A percentile compares a stretch with the other conserved stretches of the same genome.
Conservation (phyloP, 495 filamentous ascomycete species). For the Schizothecium vesticola region DNA sequence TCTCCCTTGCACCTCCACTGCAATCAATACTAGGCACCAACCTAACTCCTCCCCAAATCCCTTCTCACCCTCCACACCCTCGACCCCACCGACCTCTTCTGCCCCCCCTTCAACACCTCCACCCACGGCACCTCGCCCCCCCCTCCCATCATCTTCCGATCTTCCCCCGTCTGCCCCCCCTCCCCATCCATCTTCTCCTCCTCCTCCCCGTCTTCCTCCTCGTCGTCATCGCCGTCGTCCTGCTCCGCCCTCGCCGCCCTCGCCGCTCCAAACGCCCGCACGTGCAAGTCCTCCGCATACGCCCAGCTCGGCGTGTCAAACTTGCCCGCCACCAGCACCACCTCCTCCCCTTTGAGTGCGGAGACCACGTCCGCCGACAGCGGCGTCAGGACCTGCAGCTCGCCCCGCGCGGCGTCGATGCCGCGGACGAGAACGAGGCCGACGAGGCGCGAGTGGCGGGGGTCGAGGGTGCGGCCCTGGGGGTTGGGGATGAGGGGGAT, state of each 20-base stretch:
- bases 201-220: slow-evolving; percentile 16
- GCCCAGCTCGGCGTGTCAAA: slow-evolving; percentile 56
- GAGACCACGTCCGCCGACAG: slow-evolving; percentile 30
- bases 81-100: slow-evolving; percentile 44
- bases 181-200: slow-evolving; percentile 12
- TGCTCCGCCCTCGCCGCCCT: background rate
- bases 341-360: slow-evolving; percentile 27
- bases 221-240: slow-evolving; percentile 16
- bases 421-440: slow-evolving; percentile 52
- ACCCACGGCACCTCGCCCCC: slow-evolving; percentile 43
- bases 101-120: slow-evolving; percentile 43
- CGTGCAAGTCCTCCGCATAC: slow-evolving; percentile 48
- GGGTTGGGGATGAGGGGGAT: slow-evolving; percentile 42
- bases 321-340: slow-evolving; percentile 53
- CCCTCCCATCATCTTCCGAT: slow-evolving; percentile 3
- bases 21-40: background rate
- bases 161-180: slow-evolving; percentile 9
- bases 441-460: slow-evolving; percentile 39
- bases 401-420: slow-evolving; percentile 40
- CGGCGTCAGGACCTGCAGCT: slow-evolving; percentile 51
- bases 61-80: slow-evolving; percentile 52
- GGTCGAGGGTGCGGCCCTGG: slow-evolving; percentile 37
- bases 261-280: slow-evolving; percentile 1
- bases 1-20: background rate
- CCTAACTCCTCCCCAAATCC: slow-evolving; percentile 40